phyloP scores from a whole-genome alignment of 768 basidiomycete genomes.

The Rhizopogon sp. region DNA sequence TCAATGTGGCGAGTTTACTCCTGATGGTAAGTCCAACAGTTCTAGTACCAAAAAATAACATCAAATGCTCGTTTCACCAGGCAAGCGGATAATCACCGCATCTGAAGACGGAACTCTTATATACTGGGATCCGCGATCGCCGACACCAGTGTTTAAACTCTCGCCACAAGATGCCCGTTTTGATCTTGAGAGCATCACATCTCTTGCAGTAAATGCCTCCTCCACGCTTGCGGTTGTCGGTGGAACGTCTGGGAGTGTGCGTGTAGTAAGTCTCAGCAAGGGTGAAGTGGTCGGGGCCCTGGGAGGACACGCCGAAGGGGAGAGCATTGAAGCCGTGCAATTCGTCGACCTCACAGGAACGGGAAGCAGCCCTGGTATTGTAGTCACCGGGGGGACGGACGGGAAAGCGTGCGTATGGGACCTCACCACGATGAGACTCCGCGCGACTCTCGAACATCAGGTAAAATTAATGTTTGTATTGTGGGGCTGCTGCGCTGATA shows the following conservation, averaged over 20 bases:
- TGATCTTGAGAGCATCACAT: slow-evolving; percentile 78
- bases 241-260: slow-evolving; percentile 77
- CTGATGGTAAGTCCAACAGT: slow-evolving; percentile 57
- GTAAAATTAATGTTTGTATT: slow-evolving; percentile 37
- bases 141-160: slow-evolving; percentile 80
- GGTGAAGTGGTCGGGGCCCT: slow-evolving; percentile 78
- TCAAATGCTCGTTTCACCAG: slow-evolving; percentile 29
- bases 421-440: slow-evolving; percentile 75
- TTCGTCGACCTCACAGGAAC: slow-evolving; percentile 75
- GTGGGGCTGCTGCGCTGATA: neutral
- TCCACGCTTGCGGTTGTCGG: slow-evolving; percentile 92
- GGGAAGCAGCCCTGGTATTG: slow-evolving; percentile 51
- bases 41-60: neutral
- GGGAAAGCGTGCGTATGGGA: slow-evolving; percentile 96
- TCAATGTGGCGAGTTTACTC: slow-evolving; percentile 86
- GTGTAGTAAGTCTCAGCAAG: slow-evolving; percentile 82
- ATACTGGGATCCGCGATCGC: slow-evolving; percentile 85
- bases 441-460: slow-evolving; percentile 78
- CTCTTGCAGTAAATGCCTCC: slow-evolving; percentile 77
- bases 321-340: slow-evolving; percentile 82
- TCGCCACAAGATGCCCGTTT: slow-evolving; percentile 67
- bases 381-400: slow-evolving; percentile 87
- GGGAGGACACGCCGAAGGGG: slow-evolving; percentile 79
- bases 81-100: slow-evolving; percentile 86
- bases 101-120: slow-evolving; percentile 79